These are phyloP conservation scores for Exophiala bonariae DNA, from an alignment of 2,329 filamentous ascomycete genomes.

Conservation along the genomic window DNA sequence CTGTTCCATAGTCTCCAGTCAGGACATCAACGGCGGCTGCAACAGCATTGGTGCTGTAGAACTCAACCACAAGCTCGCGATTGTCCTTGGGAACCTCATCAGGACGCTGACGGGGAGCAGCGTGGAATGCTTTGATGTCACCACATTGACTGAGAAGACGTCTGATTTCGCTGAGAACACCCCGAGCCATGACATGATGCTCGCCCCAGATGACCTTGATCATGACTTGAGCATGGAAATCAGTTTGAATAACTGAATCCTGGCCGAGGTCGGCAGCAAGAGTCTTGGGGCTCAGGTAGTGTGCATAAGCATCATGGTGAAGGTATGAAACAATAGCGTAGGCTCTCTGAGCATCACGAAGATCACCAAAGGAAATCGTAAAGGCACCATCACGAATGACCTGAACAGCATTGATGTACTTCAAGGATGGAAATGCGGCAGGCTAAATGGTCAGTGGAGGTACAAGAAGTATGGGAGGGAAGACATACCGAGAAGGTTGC, in stretches of 20 bases:
- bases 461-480: neutral
- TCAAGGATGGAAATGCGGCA: slow-evolving; percentile 33
- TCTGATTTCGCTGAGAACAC: slow-evolving; percentile 51
- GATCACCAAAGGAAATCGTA: slow-evolving; percentile 60
- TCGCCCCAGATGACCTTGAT: slow-evolving; percentile 44
- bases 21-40: slow-evolving; percentile 37
- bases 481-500: slow-evolving; percentile 41
- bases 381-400: slow-evolving; percentile 43
- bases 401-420: slow-evolving; percentile 38
- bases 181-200: slow-evolving; percentile 5
- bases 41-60: slow-evolving; percentile 38
- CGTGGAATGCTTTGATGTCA: slow-evolving; percentile 37
- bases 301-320: slow-evolving; percentile 49
- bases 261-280: slow-evolving; percentile 38
- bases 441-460: slow-evolving; percentile 21
- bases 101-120: slow-evolving; percentile 25
- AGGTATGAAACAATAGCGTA: slow-evolving; percentile 48
- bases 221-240: slow-evolving; percentile 58
- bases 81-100: no score
- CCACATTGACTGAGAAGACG: slow-evolving; percentile 39
- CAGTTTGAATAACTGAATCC: slow-evolving; percentile 33
- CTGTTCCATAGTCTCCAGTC: slow-evolving; percentile 29
- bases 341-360: slow-evolving; percentile 58
- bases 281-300: slow-evolving; percentile 47
- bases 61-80: slow-evolving; percentile 42